These are phyloP conservation scores for Vitis rupestris DNA, from an alignment of 164 flowering plant genomes.

Conservation along the genomic window DNA sequence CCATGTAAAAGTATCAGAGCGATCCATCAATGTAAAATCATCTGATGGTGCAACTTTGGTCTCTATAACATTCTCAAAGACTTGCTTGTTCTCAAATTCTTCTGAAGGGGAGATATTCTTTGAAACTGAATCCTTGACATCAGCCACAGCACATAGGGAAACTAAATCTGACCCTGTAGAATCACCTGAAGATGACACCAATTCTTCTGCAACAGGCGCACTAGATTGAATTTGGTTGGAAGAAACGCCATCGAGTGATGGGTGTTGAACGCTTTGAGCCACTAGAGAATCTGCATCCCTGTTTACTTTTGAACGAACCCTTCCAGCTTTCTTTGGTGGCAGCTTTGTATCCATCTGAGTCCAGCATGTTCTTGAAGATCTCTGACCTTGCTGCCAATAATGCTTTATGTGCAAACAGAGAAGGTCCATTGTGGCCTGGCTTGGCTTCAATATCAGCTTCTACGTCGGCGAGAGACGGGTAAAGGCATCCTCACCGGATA, in stretches of 20 bases:
- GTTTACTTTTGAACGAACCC: slow-evolving; percentile 38
- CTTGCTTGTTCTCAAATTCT: slow-evolving; percentile 19
- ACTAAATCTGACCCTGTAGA: slow-evolving; percentile 18
- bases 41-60: no score
- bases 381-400: no score
- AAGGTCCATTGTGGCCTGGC: no score
- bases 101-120: slow-evolving; percentile 18
- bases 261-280: slow-evolving; percentile 19
- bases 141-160: slow-evolving; percentile 13
- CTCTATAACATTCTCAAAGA: no score
- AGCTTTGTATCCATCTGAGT: no score
- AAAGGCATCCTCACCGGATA: no score
- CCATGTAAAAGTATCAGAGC: slow-evolving; percentile 10
- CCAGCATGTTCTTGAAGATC: no score
- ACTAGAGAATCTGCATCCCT: slow-evolving; percentile 20
- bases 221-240: slow-evolving; percentile 21
- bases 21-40: no score
- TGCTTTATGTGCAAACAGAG: no score
- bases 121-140: slow-evolving; percentile 16
- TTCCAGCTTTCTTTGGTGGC: slow-evolving; percentile 51
- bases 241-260: slow-evolving; percentile 27
- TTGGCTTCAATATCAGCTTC: no score
- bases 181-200: slow-evolving; percentile 17
- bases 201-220: slow-evolving; percentile 24
- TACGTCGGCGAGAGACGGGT: no score